Percentiles rank a stretch among this genome's conserved stretches.
These are phyloP conservation scores for Diaporthe longicolla DNA, from an alignment of 2,329 filamentous ascomycete species.

Conservation along the genomic window DNA sequence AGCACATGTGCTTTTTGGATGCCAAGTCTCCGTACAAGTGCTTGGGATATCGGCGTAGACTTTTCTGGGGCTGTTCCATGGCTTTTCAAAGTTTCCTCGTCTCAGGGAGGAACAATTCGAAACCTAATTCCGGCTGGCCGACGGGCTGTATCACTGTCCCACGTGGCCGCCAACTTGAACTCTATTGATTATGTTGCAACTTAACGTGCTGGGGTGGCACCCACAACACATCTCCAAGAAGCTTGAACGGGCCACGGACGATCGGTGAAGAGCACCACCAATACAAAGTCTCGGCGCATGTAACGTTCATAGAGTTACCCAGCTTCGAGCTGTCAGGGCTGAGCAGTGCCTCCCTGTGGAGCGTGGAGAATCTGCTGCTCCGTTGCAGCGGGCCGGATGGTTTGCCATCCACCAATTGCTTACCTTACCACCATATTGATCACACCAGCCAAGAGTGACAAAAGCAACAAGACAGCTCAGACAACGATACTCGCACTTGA, in stretches of 20 bases:
- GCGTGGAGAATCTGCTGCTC: neutral
- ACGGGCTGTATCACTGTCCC: neutral
- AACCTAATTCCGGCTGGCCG: neutral
- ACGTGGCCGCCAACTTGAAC: slow-evolving; percentile 4
- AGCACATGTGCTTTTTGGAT: neutral
- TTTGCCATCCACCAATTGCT: slow-evolving; percentile 11
- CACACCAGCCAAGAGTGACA: slow-evolving; percentile 2
- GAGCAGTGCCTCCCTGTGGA: too few relatives aligned
- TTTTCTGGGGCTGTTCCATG: neutral
- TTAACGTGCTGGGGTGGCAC: neutral
- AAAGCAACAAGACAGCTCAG: neutral
- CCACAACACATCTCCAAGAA: neutral
- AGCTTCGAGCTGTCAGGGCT: too few relatives aligned
- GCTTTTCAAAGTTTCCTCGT: neutral
- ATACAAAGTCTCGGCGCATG: neutral
- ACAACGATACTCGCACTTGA: neutral
- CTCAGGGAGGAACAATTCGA: neutral
- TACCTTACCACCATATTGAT: neutral
- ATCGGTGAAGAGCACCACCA: neutral
- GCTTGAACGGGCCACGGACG: slow-evolving; percentile 7
- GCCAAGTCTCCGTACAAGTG: neutral
- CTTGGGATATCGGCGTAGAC: neutral
- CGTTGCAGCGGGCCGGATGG: neutral
- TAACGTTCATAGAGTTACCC: neutral
- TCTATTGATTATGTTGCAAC: neutral